A percentile compares a stretch with the other conserved stretches of the same genome.
Evolutionary conservation across 441 rosid genomes (phyloP).

Genomic region (Dalechampia spathulata): DNA sequence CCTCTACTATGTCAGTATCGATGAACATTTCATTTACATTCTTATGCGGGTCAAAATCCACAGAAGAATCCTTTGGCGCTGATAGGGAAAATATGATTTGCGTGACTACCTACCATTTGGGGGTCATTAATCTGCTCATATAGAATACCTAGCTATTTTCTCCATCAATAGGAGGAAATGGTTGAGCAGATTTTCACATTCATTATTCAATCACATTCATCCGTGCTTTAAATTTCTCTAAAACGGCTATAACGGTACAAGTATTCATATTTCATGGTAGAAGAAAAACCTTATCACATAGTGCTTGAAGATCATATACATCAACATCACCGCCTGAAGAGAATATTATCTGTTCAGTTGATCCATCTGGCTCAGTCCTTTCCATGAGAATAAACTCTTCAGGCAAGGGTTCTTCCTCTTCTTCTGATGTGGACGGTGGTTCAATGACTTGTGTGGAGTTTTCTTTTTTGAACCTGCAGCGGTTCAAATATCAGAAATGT

Average conservation of each 20-base stretch:
- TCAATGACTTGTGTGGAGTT: constrained; percentile 61
- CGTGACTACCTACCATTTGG: too few relatives aligned
- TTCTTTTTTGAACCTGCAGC: constrained; percentile 50
- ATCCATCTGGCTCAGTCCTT: constrained; percentile 55
- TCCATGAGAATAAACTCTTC: constrained; percentile 75
- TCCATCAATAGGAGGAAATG: neutral
- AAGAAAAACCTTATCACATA: constrained; percentile 73
- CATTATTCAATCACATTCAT: neutral
- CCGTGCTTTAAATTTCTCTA: neutral
- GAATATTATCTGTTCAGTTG: constrained; percentile 68
- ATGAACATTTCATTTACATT: too few relatives aligned
- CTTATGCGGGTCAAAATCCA: too few relatives aligned
- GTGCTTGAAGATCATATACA: constrained; percentile 80
- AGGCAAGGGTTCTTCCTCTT: constrained; percentile 57
- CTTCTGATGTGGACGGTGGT: constrained; percentile 42
- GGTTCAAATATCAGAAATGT: constrained; percentile 5
- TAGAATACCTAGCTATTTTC: neutral
- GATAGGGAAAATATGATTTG: too few relatives aligned
- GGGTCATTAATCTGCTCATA: neutral
- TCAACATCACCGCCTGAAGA: constrained; percentile 90
- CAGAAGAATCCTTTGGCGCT: too few relatives aligned
- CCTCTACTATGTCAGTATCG: too few relatives aligned
- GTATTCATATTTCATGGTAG: neutral
- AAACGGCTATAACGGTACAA: neutral
- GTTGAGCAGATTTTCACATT: neutral